phyloP scores from a whole-genome alignment of 805 yeast species.

The Scheffersomyces ergatensis region DNA sequence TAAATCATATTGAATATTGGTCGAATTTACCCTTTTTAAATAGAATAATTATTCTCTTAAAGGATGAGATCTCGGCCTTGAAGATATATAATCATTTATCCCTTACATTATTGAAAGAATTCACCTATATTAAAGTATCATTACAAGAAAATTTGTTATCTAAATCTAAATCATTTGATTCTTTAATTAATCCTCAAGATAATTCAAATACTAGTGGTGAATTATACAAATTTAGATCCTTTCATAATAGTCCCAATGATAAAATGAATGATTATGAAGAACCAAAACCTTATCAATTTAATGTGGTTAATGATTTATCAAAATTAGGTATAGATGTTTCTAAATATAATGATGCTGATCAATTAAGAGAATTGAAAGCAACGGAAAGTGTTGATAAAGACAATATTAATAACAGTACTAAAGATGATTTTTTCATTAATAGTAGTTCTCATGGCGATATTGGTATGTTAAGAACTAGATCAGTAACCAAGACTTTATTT shows the following conservation, averaged over 20 bases:
- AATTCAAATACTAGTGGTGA: conserved; percentile 17
- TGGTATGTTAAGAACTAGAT: conserved; percentile 15
- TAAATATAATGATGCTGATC: conserved; percentile 20
- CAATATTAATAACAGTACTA: background rate
- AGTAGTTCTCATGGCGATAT: background rate
- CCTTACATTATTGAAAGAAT: conserved; percentile 5
- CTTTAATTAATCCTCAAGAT: conserved; percentile 10
- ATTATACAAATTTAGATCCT: conserved; percentile 23
- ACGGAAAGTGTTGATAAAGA: background rate
- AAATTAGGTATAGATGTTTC: conserved; percentile 31
- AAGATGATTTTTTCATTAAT: no score
- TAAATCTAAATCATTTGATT: conserved; percentile 30
- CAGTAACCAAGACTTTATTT: conserved; percentile 35
- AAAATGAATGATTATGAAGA: conserved; percentile 21
- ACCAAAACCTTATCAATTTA: conserved; percentile 33
- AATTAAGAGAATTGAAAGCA: conserved; percentile 16
- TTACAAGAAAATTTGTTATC: conserved; percentile 38
- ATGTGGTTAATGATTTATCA: conserved; percentile 23
- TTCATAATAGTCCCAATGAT: conserved; percentile 10
- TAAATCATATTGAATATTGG: conserved; percentile 33
- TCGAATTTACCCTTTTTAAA: conserved; percentile 35
- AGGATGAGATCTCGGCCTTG: conserved; percentile 24
- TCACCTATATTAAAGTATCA: conserved; percentile 21
- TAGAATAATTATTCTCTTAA: conserved; percentile 37
- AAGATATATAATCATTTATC: conserved; percentile 19